Evolutionary conservation across 768 basidiomycete species (phyloP).

Genomic region (Auricularia cornea): DNA sequence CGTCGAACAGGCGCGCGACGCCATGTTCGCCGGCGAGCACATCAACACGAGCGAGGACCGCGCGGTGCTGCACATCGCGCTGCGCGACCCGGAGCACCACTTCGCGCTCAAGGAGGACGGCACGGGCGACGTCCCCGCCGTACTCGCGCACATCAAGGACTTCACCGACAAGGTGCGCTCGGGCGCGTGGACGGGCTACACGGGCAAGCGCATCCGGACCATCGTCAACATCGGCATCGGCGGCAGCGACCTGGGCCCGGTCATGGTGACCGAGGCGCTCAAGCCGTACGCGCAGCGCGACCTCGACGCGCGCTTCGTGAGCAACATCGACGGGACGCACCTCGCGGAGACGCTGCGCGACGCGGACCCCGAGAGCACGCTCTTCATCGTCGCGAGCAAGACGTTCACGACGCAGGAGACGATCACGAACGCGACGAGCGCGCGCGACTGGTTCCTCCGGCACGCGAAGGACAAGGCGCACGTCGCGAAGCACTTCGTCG

Average conservation of each 20-base stretch:
- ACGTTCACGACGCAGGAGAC: constrained; percentile 99
- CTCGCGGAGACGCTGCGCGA: constrained; percentile 76
- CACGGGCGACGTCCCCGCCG: constrained; percentile 70
- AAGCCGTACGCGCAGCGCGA: constrained; percentile 88
- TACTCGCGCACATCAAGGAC: constrained; percentile 84
- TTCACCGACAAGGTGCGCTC: constrained; percentile 80
- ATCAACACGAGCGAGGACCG: constrained; percentile 99
- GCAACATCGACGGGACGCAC: constrained; percentile 98
- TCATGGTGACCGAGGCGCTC: constrained; percentile 98
- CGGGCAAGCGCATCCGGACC: constrained; percentile 86
- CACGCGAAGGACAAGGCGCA: constrained; percentile 79
- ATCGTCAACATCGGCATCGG: constrained; percentile 99
- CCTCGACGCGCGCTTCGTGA: constrained; percentile 81
- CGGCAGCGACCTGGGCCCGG: constrained; percentile 94
- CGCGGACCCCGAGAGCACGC: constrained; percentile 84
- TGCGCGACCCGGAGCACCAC: constrained; percentile 50
- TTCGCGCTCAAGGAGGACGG: constrained; percentile 65
- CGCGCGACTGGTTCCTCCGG: constrained; percentile 88
- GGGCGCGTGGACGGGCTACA: constrained; percentile 94
- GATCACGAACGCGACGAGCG: constrained; percentile 95
- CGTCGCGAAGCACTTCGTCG: constrained; percentile 98
- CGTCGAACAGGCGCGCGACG: constrained; percentile 76
- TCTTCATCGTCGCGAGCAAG: constrained; percentile 98
- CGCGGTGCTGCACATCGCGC: constrained; percentile 90
- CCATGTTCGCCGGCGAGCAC: constrained; percentile 92